Conservation (phyloP, 1,139 yeast species). For the Debaryomycetaceae sp. region DNA sequence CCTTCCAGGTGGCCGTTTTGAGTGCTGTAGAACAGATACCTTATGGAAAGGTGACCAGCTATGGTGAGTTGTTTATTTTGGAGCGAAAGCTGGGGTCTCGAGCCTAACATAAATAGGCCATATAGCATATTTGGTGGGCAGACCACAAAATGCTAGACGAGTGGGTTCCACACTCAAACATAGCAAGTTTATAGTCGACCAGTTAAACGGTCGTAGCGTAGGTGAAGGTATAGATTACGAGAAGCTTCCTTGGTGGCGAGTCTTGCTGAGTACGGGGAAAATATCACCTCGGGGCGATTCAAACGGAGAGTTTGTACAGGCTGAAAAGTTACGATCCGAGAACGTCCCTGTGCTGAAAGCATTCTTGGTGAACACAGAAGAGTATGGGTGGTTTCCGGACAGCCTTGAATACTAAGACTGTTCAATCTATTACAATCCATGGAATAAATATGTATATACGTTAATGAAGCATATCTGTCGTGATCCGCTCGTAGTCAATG, state of each 20-base stretch:
- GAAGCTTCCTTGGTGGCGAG: constrained; percentile 81
- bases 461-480: not conserved
- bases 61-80: constrained; percentile 41
- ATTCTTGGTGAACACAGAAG: constrained; percentile 40
- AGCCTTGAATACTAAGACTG: constrained; percentile 24
- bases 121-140: constrained; percentile 59
- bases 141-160: constrained; percentile 67
- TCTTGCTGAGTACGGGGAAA: constrained; percentile 57
- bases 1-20: constrained; percentile 63
- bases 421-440: constrained; percentile 1
- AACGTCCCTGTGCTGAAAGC: constrained; percentile 41
- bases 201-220: constrained; percentile 19
- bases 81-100: not conserved
- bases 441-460: not conserved
- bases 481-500: no score
- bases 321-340: constrained; percentile 44
- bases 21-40: constrained; percentile 55
- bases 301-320: constrained; percentile 47
- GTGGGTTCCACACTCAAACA: constrained; percentile 70
- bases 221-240: constrained; percentile 18
- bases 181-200: constrained; percentile 18
- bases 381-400: constrained; percentile 71
- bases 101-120: constrained; percentile 41
- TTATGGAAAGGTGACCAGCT: constrained; percentile 62
- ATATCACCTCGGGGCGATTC: constrained; percentile 53